Percentiles rank a stretch among this genome's conserved stretches.
phyloP scores from a whole-genome alignment of 192 early-diverging fungal genomes.

The Cladochytrium replicatum region DNA sequence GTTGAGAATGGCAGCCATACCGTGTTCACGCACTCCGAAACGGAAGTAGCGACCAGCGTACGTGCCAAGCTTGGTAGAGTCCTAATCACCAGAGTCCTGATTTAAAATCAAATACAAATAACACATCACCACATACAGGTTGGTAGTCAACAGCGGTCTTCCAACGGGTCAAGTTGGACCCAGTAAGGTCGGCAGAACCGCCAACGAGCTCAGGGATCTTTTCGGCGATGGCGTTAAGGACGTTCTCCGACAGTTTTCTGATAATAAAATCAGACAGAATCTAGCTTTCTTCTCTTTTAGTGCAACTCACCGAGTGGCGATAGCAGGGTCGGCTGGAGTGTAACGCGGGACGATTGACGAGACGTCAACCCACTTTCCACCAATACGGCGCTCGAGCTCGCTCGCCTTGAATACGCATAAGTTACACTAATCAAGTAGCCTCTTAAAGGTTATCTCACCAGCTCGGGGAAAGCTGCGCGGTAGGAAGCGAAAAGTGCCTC shows the following conservation, averaged over 20 bases:
- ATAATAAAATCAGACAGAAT: constrained; percentile 9
- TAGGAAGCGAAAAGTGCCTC: constrained; percentile 62
- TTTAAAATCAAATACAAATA: constrained; percentile 1
- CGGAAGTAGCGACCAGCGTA: constrained; percentile 86
- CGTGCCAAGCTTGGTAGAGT: constrained; percentile 55
- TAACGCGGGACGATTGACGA: constrained; percentile 69
- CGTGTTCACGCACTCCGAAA: constrained; percentile 96
- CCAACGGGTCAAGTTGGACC: constrained; percentile 93
- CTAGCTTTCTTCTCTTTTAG: constrained; percentile 11
- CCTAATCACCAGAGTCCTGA: background rate
- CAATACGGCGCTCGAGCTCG: constrained; percentile 62
- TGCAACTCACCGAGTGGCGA: constrained; percentile 60
- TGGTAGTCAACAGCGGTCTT: constrained; percentile 94
- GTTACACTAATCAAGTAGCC: background rate
- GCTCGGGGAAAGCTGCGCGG: constrained; percentile 51
- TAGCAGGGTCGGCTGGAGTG: constrained; percentile 68
- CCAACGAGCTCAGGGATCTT: constrained; percentile 76
- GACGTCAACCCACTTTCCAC: constrained; percentile 58
- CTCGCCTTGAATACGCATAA: constrained; percentile 27
- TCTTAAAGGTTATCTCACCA: constrained; percentile 12
- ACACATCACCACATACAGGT: constrained; percentile 23
- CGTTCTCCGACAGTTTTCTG: constrained; percentile 77
- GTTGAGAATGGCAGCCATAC: constrained; percentile 90
- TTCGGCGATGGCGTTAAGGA: constrained; percentile 72
- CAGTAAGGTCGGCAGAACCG: constrained; percentile 95